Percentiles rank a stretch among this genome's conserved stretches.
Evolutionary conservation across 495 filamentous ascomycete genomes (phyloP).

Genomic region (Durotheca rogersii): DNA sequence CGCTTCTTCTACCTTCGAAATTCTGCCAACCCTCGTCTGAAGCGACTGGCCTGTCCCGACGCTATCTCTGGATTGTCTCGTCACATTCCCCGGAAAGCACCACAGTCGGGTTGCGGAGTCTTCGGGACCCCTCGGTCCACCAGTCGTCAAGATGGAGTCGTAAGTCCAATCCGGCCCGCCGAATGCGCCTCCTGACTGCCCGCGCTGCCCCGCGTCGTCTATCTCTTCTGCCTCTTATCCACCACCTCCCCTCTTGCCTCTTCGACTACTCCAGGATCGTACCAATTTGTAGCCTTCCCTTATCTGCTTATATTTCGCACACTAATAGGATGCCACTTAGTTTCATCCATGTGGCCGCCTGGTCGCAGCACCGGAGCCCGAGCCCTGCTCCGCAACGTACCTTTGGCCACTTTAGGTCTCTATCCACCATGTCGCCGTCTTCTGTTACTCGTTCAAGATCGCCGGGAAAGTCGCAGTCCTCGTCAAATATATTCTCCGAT

Average conservation of each 20-base stretch:
- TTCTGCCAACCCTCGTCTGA: conserved; percentile 4
- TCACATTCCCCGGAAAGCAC: conserved; percentile 20
- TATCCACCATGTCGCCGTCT: conserved; percentile 47
- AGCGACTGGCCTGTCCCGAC: conserved; percentile 12
- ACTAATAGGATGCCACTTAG: conserved; percentile 44
- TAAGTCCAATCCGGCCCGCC: too few relatives aligned
- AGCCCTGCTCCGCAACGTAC: conserved; percentile 37
- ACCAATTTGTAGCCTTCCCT: not conserved
- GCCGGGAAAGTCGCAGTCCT: conserved; percentile 33
- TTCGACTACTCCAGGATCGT: not conserved
- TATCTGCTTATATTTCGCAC: conserved; percentile 3
- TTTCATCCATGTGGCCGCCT: conserved; percentile 52
- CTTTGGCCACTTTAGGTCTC: conserved; percentile 51
- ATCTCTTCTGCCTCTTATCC: not conserved
- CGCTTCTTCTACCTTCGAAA: conserved; percentile 13
- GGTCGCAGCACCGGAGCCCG: conserved; percentile 49
- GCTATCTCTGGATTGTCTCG: conserved; percentile 24
- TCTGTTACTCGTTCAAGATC: conserved; percentile 35
- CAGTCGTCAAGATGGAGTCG: conserved; percentile 41
- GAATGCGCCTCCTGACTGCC: too few relatives aligned
- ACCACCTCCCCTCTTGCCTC: not conserved
- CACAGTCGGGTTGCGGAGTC: conserved; percentile 22
- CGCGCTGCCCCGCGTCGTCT: too few relatives aligned
- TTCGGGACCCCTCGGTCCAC: conserved; percentile 35
- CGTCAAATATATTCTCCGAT: conserved; percentile 30